Evolutionary conservation across 306 rosid genomes (phyloP), one percentile per base, ranked within the genome.

Genomic region (Cyamopsis tetragonoloba): DNA sequence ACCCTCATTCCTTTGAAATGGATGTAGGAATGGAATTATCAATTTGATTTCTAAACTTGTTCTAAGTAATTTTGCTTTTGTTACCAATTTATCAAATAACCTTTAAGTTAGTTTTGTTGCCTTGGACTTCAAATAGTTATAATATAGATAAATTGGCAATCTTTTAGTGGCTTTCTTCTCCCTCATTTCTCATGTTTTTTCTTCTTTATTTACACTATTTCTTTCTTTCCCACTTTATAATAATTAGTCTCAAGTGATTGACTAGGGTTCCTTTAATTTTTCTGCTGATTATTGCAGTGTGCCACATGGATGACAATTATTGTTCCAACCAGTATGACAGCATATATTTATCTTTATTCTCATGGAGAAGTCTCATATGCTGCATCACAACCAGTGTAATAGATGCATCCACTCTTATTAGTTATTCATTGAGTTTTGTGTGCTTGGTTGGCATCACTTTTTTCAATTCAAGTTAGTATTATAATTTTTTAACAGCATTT

Each of bases 301-400:
- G 97, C 97, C 74, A 91, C 83, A 26, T 91, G 99, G 99, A 86
- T 95, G 99, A 95, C 99, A 50, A 79, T 95, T 63, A 71, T 95
- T 68, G 99, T 85, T 39, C 99, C 97, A 43, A 90, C 92, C 62
- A 90, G 99, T 81, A 85, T 95, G 99, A 90, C 99, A 8, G 88
- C 99, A 3, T 90, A 95, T 77, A 84, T 95, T 18, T 95, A 88
- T 85, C 99, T 95, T 64, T 95, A 95, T 77, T 95, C 99, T 39
- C 92, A 81, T 35, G 99, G 97, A 74, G 99, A 95, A 91, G 99
- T 95, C 62, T 81, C 91, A 14, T 82, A 88, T 70, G 97, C 99
- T 81, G 99, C 99, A 83, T 91, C 96, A 73, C 99, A 95, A 95
- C 99, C 99, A 82, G 99, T 95, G 99, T 90, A 95, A 95, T 95